Percentiles rank a stretch among this genome's conserved stretches.
These are phyloP conservation scores for Anastatica hierochuntica DNA, from an alignment of 345 rosid species.

Conservation along the genomic window DNA sequence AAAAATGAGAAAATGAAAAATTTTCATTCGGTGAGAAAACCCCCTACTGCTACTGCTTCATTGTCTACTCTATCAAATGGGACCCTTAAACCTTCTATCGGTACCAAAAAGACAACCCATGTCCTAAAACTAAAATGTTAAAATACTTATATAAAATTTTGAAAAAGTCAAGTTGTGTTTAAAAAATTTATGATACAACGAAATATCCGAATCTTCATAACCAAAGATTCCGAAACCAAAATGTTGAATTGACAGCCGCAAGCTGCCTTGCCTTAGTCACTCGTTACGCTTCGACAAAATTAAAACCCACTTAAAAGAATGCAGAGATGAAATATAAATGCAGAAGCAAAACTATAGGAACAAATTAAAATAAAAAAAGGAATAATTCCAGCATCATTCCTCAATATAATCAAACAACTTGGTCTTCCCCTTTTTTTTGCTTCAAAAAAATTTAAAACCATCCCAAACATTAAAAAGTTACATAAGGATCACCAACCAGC, in stretches of 20 bases:
- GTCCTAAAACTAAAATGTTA: no score
- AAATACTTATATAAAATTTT: no score
- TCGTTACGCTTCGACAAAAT: slow-evolving; percentile 23
- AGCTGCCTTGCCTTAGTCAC: slow-evolving; percentile 5
- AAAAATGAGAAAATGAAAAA: no score
- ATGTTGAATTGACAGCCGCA: slow-evolving; percentile 42
- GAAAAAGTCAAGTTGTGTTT: no score
- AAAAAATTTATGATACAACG: no score
- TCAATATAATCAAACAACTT: slow-evolving; percentile 7
- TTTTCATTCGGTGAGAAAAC: no score
- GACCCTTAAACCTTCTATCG: no score
- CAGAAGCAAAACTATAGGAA: slow-evolving; percentile 19
- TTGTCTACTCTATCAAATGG: no score
- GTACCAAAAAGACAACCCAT: no score
- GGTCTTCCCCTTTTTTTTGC: slow-evolving; percentile 10
- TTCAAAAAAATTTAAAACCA: background rate
- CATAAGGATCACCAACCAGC: slow-evolving; percentile 17
- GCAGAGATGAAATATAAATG: slow-evolving; percentile 13
- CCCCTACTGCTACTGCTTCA: no score
- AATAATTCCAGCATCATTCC: slow-evolving; percentile 32
- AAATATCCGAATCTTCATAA: slow-evolving; percentile 71
- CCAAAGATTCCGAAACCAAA: slow-evolving; percentile 60
- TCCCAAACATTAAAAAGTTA: background rate
- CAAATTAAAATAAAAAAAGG: background rate
- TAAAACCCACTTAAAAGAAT: slow-evolving; percentile 11